A percentile compares a stretch with the other conserved stretches of the same genome.
phyloP scores from a whole-genome alignment of 2,329 filamentous ascomycete species.

The Curvularia spicifera region DNA sequence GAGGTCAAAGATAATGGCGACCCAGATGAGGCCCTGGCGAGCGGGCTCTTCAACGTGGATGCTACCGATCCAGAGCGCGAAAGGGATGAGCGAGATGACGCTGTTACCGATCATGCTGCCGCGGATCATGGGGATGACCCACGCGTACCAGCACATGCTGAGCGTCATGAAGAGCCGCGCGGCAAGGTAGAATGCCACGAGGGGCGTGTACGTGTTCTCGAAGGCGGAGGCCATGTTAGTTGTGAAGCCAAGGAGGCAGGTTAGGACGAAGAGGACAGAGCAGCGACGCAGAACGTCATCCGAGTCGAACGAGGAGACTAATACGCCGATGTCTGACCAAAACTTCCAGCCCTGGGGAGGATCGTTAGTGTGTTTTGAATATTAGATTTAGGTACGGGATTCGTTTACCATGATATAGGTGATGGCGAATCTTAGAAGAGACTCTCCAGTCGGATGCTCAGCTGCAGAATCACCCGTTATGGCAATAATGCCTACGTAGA shows the following conservation, averaged over 20 bases:
- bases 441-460: conserved; percentile 61
- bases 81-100: conserved; percentile 55
- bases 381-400: too few species aligned
- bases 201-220: conserved; percentile 61
- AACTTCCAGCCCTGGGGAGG: conserved; percentile 61
- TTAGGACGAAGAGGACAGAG: conserved; percentile 66
- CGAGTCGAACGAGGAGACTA: conserved; percentile 67
- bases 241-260: conserved; percentile 67
- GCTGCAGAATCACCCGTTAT: conserved; percentile 67
- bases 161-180: conserved; percentile 61
- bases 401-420: conserved; percentile 61
- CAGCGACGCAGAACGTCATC: conserved; percentile 66
- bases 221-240: conserved; percentile 67
- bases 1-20: conserved; percentile 63
- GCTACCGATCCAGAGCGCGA: conserved; percentile 65
- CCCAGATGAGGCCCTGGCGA: conserved; percentile 63
- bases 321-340: conserved; percentile 65
- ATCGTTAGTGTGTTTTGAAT: too few species aligned
- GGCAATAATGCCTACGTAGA: conserved; percentile 69
- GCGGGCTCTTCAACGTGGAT: conserved; percentile 63
- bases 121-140: conserved; percentile 64
- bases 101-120: conserved; percentile 61
- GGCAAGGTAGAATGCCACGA: conserved; percentile 66
- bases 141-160: conserved; percentile 57
- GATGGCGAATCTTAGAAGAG: conserved; percentile 65